phyloP scores from a whole-genome alignment of 2,329 filamentous ascomycete genomes.

The Trichoderma afroharzianum region DNA sequence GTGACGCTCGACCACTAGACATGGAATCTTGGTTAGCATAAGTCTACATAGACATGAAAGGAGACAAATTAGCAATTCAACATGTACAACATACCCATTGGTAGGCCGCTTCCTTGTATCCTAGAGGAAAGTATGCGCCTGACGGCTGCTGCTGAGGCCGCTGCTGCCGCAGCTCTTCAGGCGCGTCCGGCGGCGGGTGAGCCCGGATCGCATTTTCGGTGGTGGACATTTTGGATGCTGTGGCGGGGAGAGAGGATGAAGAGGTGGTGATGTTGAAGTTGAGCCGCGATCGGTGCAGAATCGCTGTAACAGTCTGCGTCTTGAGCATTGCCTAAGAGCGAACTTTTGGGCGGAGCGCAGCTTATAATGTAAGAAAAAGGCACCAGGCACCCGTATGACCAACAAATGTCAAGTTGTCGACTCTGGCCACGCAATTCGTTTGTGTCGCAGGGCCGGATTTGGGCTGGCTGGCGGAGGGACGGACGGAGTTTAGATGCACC shows the following conservation, averaged over 20 bases:
- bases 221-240: constrained; percentile 32
- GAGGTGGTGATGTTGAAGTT: constrained; percentile 26
- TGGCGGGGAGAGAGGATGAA: constrained; percentile 6
- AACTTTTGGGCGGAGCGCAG: background rate
- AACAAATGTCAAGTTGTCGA: background rate
- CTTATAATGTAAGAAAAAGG: background rate
- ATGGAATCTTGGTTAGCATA: background rate
- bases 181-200: constrained; percentile 15
- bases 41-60: background rate
- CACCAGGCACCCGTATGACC: constrained; percentile 14
- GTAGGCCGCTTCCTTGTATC: constrained; percentile 85
- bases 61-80: background rate
- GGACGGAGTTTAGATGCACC: constrained; percentile 1
- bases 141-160: constrained; percentile 29
- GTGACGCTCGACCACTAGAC: constrained; percentile 79
- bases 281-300: constrained; percentile 42
- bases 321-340: constrained; percentile 42
- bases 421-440: constrained; percentile 6
- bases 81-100: constrained; percentile 71
- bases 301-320: constrained; percentile 36
- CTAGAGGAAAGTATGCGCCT: constrained; percentile 68
- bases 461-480: constrained; percentile 10
- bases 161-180: constrained; percentile 25
- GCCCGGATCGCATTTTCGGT: constrained; percentile 29
- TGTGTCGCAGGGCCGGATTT: constrained; percentile 17